Evolutionary conservation across 1,284 basidiomycete species (phyloP), one percentile per base, ranked within the genome.

Genomic region (Apiotrichum mycotoxinovorans): DNA sequence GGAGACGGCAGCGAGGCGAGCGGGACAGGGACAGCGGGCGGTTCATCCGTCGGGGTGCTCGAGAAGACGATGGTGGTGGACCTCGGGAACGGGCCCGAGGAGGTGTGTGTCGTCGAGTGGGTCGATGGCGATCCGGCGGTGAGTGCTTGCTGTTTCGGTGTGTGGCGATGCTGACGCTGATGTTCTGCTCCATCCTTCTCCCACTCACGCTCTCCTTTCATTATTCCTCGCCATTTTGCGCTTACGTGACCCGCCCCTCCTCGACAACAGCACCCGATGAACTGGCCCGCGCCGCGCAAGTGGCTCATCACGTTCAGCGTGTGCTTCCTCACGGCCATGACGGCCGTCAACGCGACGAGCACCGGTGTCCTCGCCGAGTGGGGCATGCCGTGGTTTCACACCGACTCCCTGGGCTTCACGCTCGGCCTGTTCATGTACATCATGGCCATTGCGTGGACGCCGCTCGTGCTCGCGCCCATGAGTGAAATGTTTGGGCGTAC

Each of bases 401-500:
- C 65, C 7, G 59, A 58, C 7, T 48, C 65, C 40, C 62, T 62
- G 27, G 30, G 53, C 2, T 71, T 60, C 52, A 27, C 64, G 15
- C 17, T 67, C 12, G 56, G 58, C 25, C 34, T 68, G 11, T 67
- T 70, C 4, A 23, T 70, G 9, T 63, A 63, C 41, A 57, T 74
- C 56, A 25, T 73, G 4, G 60, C 64, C 0, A 65, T 73, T 17
- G 61, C 68, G 22, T 61, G 72, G 45, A 67, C 71, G 1, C 74
- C 73, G 4, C 57, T 75, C 33, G 58, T 66, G 1, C 61, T 76
- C 26, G 74, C 74, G 10, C 74, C 74, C 0, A 46, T 72, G 15
- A 71, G 69, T 34, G 74, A 76, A 48, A 61, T 67, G 66, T 61
- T 68, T 50, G 72, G 72, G 2, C 53, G 72, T 9, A 74, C 68